Conservation (phyloP, 176 grass and related monocot genomes). For the Oryza australiensis region DNA sequence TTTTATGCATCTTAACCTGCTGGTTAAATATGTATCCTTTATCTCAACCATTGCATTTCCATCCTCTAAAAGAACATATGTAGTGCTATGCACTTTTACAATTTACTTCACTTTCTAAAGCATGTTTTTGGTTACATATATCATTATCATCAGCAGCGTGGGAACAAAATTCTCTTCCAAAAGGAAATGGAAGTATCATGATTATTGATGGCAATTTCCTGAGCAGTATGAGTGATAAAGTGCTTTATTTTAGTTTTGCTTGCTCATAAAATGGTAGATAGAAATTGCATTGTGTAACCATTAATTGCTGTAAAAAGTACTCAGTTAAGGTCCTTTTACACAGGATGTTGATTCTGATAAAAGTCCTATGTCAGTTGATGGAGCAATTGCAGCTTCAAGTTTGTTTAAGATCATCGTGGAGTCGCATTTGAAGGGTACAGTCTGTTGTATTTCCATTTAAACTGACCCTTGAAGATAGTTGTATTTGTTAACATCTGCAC, state of each 20-base stretch:
- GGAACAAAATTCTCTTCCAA: not conserved
- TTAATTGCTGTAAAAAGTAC: constrained; percentile 4
- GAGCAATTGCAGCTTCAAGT: constrained; percentile 73
- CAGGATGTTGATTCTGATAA: constrained; percentile 60
- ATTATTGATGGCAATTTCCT: constrained; percentile 7
- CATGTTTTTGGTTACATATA: constrained; percentile 28
- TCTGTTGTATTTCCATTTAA: constrained; percentile 33
- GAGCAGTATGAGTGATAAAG: not conserved
- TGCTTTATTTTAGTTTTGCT: constrained; percentile 14
- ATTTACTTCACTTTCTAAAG: constrained; percentile 19
- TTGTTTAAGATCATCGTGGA: constrained; percentile 94
- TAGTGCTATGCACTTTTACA: not conserved
- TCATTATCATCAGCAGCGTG: not conserved
- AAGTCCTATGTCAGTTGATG: constrained; percentile 65
- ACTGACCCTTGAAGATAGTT: constrained; percentile 12
- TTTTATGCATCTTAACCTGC: too few species aligned
- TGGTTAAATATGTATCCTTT: constrained; percentile 10
- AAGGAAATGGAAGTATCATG: constrained; percentile 29
- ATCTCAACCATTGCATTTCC: not conserved
- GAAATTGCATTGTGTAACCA: constrained; percentile 18
- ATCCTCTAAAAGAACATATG: not conserved
- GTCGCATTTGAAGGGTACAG: constrained; percentile 87
- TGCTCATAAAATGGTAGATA: constrained; percentile 12
- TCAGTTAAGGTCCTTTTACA: constrained; percentile 33
- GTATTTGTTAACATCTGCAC: constrained; percentile 1